Conservation (phyloP, 2,329 filamentous ascomycete species). For the Helotiales sp. region DNA sequence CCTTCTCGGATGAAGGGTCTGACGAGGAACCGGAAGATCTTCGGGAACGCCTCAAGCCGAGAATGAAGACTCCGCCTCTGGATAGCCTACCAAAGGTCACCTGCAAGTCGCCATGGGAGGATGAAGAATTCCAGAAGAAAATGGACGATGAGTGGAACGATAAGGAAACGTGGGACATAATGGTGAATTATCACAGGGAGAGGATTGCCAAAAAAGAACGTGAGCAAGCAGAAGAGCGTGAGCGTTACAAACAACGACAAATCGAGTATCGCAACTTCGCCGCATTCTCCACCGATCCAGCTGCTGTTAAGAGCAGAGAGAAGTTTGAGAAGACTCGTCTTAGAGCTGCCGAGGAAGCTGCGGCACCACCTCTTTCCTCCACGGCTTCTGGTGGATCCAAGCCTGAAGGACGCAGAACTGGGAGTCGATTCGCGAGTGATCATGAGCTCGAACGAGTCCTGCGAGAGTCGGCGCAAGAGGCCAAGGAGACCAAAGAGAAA, state of each 20-base stretch:
- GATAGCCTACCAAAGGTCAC: slow-evolving; percentile 28
- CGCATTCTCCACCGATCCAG: slow-evolving; percentile 31
- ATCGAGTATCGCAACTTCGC: slow-evolving; percentile 31
- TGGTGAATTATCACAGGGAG: slow-evolving; percentile 20
- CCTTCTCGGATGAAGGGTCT: neutral
- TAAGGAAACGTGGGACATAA: slow-evolving; percentile 15
- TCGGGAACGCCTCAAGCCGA: slow-evolving; percentile 29
- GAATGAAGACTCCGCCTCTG: slow-evolving; percentile 34
- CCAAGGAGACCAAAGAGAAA: slow-evolving; percentile 69
- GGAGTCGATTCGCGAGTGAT: slow-evolving; percentile 65
- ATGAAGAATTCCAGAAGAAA: slow-evolving; percentile 26
- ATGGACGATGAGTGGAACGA: slow-evolving; percentile 17
- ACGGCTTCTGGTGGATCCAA: slow-evolving; percentile 51
- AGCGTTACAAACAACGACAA: slow-evolving; percentile 30
- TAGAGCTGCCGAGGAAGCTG: slow-evolving; percentile 29
- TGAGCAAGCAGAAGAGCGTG: slow-evolving; percentile 29
- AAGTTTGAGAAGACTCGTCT: slow-evolving; percentile 29
- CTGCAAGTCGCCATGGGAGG: slow-evolving; percentile 26
- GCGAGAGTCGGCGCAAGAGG: slow-evolving; percentile 69
- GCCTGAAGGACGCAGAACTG: slow-evolving; percentile 51
- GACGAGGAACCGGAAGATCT: slow-evolving; percentile 3
- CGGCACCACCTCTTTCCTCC: slow-evolving; percentile 22
- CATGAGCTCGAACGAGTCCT: slow-evolving; percentile 72
- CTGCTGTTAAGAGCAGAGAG: slow-evolving; percentile 31
- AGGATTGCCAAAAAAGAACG: slow-evolving; percentile 13